Base-by-base conservation (phyloP, 2,329 filamentous ascomycete genomes). In the Cordyceps farinosa region DNA sequence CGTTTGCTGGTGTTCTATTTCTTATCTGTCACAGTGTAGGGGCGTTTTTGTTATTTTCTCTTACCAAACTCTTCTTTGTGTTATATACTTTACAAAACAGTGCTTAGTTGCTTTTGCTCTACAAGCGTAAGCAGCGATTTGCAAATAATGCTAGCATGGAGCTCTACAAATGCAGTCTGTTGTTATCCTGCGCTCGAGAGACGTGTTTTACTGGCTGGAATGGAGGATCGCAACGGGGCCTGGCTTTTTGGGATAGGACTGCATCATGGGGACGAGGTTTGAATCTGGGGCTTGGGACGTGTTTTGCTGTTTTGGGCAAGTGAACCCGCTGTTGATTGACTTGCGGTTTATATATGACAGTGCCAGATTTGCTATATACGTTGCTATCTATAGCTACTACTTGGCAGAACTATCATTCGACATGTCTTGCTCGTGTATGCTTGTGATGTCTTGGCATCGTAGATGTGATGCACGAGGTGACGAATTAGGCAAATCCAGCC, bases 21-120 rank as follows among this genome's bases (percentile, higher is more conserved):
- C 38, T 51, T 57, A 52, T 58, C 45, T 59, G 54, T 53, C 27
- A 61, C 57, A 61, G 47, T 52, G 48, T 15, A 52, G 34, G 42
- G 60, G 60, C 52, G 60, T 62, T 62, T 55, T 62, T 45, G 45
- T 54, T 50, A 22, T 22, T 57, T 55, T 53, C 32, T 58, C 34
- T 57, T 51, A 29, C 34, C 61, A 36, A 57, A 57, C 32, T 29
- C 36, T 63, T 54, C 48, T 45, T 36, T 45, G 45, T 59, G 56
- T 61, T 44, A 61, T 52, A 61, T 61, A 61, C 38, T 61, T 61
- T 52, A 40, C 59, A 47, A 34, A 44, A 52, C 36, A 52, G 36
- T 30, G 57, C 38, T 45, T 45, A n/a, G 47, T 61, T 59, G 56
- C 56, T 59, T 61, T 52, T 34, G 47, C 44, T 42, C 22, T 45